phyloP scores from a whole-genome alignment of 306 rosid genomes.

The Ziziphus jujuba region DNA sequence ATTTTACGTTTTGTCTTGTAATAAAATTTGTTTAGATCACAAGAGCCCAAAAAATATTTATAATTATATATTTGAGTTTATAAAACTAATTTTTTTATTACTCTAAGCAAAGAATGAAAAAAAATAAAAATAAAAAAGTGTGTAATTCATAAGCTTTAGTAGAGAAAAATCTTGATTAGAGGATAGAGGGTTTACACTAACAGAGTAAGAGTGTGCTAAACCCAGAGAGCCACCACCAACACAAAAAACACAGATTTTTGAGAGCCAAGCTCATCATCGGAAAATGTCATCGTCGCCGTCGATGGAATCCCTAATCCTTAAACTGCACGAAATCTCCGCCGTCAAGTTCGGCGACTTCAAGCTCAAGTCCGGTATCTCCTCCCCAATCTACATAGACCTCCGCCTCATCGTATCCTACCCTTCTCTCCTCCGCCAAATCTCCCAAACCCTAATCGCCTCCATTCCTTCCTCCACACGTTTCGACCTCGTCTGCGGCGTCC shows the following conservation, averaged over 20 bases:
- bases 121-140: too few species aligned
- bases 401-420: constrained; percentile 87
- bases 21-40: too few species aligned
- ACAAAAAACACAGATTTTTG: constrained; percentile 4
- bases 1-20: too few species aligned
- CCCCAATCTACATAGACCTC: constrained; percentile 89
- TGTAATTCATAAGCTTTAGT: too few species aligned
- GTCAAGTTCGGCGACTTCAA: constrained; percentile 90
- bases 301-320: constrained; percentile 67
- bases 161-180: too few species aligned
- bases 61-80: too few species aligned
- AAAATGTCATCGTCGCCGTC: constrained; percentile 36
- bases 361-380: constrained; percentile 87
- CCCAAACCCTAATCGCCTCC: constrained; percentile 64
- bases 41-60: too few species aligned
- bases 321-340: constrained; percentile 86
- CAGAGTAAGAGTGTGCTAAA: too few species aligned
- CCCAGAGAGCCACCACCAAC: neutral
- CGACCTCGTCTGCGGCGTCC: constrained; percentile 84
- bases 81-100: too few species aligned
- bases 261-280: neutral
- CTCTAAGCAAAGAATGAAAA: too few species aligned
- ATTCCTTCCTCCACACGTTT: constrained; percentile 52
- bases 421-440: constrained; percentile 69
- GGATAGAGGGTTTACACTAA: too few species aligned